Conservation (phyloP, 768 basidiomycete species). For the Mycena maculata region DNA sequence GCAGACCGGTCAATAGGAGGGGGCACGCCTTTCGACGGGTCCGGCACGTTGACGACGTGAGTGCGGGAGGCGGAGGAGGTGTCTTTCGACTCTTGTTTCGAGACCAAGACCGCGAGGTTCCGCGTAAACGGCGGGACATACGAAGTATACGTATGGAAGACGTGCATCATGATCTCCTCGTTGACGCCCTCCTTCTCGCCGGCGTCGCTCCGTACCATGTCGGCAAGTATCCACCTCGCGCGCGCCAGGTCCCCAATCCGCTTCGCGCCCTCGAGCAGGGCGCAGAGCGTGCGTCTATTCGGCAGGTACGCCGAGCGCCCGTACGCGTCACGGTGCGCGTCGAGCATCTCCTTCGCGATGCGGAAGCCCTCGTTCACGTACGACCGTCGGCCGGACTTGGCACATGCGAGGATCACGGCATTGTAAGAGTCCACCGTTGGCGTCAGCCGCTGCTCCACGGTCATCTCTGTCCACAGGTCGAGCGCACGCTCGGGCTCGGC, state of each 20-base stretch:
- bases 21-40: slow-evolving; percentile 14
- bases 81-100: slow-evolving; percentile 34
- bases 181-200: slow-evolving; percentile 54
- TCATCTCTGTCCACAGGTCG: slow-evolving; percentile 96
- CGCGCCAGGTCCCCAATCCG: slow-evolving; percentile 84
- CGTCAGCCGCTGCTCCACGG: slow-evolving; percentile 67
- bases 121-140: slow-evolving; percentile 80
- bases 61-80: neutral
- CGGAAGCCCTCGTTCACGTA: slow-evolving; percentile 88
- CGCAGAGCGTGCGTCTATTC: slow-evolving; percentile 76
- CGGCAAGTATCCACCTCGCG: slow-evolving; percentile 91
- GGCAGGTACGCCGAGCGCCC: slow-evolving; percentile 70
- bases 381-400: slow-evolving; percentile 66
- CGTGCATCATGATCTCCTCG: slow-evolving; percentile 80
- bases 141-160: slow-evolving; percentile 89
- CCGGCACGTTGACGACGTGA: slow-evolving; percentile 12
- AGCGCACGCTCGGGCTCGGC: slow-evolving; percentile 92
- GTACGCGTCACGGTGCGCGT: slow-evolving; percentile 74
- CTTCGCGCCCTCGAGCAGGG: slow-evolving; percentile 91
- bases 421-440: slow-evolving; percentile 82
- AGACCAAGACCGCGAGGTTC: slow-evolving; percentile 56
- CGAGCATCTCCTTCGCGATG: slow-evolving; percentile 88
- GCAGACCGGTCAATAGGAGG: slow-evolving; percentile 4
- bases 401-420: slow-evolving; percentile 86
- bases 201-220: slow-evolving; percentile 68